A percentile compares a stretch with the other conserved stretches of the same genome.
Evolutionary conservation across 306 rosid genomes (phyloP).

Genomic region (Alnus glutinosa): DNA sequence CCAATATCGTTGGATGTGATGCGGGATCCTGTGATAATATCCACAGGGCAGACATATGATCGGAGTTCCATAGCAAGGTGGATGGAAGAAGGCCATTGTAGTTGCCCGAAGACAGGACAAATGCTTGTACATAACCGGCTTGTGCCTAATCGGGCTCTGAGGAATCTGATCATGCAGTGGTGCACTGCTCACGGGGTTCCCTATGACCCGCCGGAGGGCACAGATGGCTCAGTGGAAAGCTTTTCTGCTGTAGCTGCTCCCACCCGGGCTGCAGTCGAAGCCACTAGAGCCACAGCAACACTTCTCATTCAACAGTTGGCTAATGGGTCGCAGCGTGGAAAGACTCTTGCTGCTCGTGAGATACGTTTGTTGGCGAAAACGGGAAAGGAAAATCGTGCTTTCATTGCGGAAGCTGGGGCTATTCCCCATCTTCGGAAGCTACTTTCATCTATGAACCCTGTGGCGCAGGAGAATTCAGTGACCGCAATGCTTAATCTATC

Average conservation of each 20-base stretch:
- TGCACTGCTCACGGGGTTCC: constrained; percentile 77
- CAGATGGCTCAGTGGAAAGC: constrained; percentile 46
- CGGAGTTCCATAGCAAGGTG: constrained; percentile 80
- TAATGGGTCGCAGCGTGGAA: constrained; percentile 53
- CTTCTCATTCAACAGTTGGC: constrained; percentile 78
- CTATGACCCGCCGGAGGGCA: constrained; percentile 60
- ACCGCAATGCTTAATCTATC: constrained; percentile 94
- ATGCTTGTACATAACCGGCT: constrained; percentile 65
- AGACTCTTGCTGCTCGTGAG: constrained; percentile 87
- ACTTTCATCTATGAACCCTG: constrained; percentile 60
- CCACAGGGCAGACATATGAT: constrained; percentile 90
- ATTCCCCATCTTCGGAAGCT: constrained; percentile 69
- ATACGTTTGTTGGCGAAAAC: constrained; percentile 86
- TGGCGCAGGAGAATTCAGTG: constrained; percentile 92
- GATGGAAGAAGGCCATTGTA: constrained; percentile 93
- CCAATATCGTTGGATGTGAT: constrained; percentile 85
- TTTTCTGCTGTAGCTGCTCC: constrained; percentile 65
- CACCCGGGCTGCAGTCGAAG: constrained; percentile 67
- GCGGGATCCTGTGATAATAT: constrained; percentile 83
- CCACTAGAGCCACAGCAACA: constrained; percentile 65
- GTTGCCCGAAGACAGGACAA: constrained; percentile 93
- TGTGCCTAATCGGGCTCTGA: constrained; percentile 72
- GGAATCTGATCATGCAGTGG: constrained; percentile 87
- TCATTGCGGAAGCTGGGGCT: constrained; percentile 94
- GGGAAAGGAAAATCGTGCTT: constrained; percentile 81